phyloP scores from a whole-genome alignment of 1,284 basidiomycete species.

The Cutaneotrichosporon curvatum region DNA sequence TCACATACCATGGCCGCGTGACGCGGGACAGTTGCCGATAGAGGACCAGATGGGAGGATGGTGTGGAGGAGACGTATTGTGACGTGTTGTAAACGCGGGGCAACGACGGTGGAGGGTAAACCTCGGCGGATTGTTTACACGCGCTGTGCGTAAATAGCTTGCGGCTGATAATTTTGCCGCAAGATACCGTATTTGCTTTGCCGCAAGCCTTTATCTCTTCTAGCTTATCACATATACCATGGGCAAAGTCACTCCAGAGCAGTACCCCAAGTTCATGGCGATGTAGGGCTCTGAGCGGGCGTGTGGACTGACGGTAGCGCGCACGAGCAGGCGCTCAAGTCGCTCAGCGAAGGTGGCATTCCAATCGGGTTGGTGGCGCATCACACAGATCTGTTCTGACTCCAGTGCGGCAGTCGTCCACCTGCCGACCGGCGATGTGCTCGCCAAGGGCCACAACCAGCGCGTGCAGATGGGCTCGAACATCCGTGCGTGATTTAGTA shows the following conservation, averaged over 20 bases:
- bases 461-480: constrained; percentile 29
- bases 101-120: too few species aligned
- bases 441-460: constrained; percentile 33
- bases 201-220: too few species aligned
- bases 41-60: too few species aligned
- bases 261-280: constrained; percentile 24
- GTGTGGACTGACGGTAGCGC: constrained; percentile 19
- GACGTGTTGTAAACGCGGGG: too few species aligned
- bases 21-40: neutral
- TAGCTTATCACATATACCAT: neutral
- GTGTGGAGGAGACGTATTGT: too few species aligned
- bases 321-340: constrained; percentile 26
- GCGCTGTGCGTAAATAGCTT: too few species aligned
- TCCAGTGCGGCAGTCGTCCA: constrained; percentile 28
- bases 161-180: too few species aligned
- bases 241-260: constrained; percentile 19
- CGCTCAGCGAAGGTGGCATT: constrained; percentile 28
- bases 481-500: constrained; percentile 3
- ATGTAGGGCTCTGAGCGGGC: neutral
- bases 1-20: constrained; percentile 6
- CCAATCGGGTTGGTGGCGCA: constrained; percentile 28
- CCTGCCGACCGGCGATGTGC: constrained; percentile 27
- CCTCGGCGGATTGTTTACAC: too few species aligned
- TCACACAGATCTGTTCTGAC: neutral
- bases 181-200: too few species aligned